Conservation (phyloP, 2,329 filamentous ascomycete species). For the Xylaria sp. region DNA sequence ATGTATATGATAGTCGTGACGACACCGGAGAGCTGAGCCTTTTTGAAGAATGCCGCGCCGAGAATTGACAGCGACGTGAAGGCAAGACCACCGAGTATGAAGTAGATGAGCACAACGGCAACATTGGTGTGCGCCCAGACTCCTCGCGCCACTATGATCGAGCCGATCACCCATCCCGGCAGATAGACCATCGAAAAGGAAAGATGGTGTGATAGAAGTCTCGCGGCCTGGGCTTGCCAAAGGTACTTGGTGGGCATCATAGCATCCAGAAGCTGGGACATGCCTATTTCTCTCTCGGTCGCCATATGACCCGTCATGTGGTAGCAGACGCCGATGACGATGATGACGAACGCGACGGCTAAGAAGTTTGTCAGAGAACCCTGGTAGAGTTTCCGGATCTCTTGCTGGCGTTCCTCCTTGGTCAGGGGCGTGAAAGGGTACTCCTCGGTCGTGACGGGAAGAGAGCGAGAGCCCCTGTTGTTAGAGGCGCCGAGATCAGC, state of each 20-base stretch:
- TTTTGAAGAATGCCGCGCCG: slow-evolving; percentile 82
- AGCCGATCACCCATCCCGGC: slow-evolving; percentile 82
- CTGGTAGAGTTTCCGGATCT: slow-evolving; percentile 75
- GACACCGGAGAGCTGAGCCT: slow-evolving; percentile 86
- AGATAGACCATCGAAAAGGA: slow-evolving; percentile 81
- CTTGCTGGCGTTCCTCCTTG: slow-evolving; percentile 66
- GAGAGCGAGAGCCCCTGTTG: slow-evolving; percentile 37
- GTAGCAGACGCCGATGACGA: slow-evolving; percentile 81
- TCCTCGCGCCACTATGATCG: slow-evolving; percentile 64
- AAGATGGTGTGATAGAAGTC: slow-evolving; percentile 79
- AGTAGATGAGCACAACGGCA: slow-evolving; percentile 73
- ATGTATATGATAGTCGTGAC: slow-evolving; percentile 74
- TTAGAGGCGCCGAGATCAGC: slow-evolving; percentile 54
- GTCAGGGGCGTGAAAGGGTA: slow-evolving; percentile 79
- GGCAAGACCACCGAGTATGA: slow-evolving; percentile 76
- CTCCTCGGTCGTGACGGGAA: slow-evolving; percentile 61
- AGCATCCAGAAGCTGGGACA: slow-evolving; percentile 86
- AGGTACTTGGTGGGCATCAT: slow-evolving; percentile 81
- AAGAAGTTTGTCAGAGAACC: slow-evolving; percentile 75
- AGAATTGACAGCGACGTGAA: slow-evolving; percentile 82
- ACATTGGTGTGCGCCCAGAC: slow-evolving; percentile 69
- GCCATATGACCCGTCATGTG: slow-evolving; percentile 87
- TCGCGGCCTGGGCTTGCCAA: slow-evolving; percentile 78
- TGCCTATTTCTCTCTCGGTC: slow-evolving; percentile 82
- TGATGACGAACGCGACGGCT: slow-evolving; percentile 78